A percentile compares a stretch with the other conserved stretches of the same genome.
Conservation (phyloP, 2,329 filamentous ascomycete genomes). For the Pseudogymnoascus sp. region DNA sequence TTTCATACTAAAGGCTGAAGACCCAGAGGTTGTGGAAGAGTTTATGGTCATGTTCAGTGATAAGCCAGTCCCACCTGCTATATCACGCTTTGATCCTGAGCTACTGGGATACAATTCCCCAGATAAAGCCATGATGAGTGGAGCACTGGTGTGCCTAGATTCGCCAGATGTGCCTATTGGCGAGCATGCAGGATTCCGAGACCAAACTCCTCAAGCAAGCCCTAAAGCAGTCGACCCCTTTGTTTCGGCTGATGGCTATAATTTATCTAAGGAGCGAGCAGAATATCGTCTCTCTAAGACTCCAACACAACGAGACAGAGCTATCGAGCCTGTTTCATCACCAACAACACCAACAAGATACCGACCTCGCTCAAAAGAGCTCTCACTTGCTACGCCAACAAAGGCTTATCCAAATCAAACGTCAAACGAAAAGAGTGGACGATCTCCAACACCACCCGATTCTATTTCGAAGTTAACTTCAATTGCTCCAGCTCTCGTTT, state of each 20-base stretch:
- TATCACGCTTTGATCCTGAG: constrained; percentile 29
- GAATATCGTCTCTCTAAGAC: not conserved
- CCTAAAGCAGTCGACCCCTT: not conserved
- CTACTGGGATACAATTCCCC: constrained; percentile 23
- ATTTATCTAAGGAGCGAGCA: not conserved
- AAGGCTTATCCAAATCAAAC: not conserved
- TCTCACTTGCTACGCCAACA: not conserved
- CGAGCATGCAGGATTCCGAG: constrained; percentile 7
- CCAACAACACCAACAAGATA: constrained; percentile 1
- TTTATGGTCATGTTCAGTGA: constrained; percentile 28
- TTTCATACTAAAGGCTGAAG: constrained; percentile 64
- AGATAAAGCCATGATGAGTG: constrained; percentile 20
- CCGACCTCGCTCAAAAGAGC: not conserved
- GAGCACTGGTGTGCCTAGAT: constrained; percentile 11
- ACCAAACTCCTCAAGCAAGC: not conserved
- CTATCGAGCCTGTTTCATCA: not conserved
- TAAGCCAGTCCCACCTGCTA: constrained; percentile 40
- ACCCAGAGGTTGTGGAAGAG: constrained; percentile 54
- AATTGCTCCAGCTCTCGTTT: not conserved
- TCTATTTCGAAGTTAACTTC: not conserved
- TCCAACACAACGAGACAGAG: constrained; percentile 4
- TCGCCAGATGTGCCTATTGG: not conserved
- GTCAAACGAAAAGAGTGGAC: not conserved
- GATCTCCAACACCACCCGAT: not conserved
- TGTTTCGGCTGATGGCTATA: not conserved